phyloP scores from a whole-genome alignment of 2,329 filamentous ascomycete species.

The Fusarium miscanthi region DNA sequence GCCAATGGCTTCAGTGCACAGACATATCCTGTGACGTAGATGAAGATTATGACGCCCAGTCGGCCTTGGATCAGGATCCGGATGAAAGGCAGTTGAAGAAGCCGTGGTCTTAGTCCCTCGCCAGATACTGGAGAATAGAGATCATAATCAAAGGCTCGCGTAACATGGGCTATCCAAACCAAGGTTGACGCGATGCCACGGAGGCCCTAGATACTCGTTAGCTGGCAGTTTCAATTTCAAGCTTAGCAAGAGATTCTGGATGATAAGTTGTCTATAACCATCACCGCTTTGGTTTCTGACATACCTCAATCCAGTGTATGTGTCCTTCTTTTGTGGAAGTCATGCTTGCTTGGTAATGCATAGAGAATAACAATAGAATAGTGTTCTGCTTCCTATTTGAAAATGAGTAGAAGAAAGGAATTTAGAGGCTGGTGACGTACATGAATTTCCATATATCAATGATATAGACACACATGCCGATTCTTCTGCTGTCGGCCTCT shows the following conservation, averaged over 20 bases:
- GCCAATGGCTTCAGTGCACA: background rate
- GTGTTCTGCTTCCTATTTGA: fast-evolving
- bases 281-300: fast-evolving
- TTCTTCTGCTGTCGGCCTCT: too few species aligned
- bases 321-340: background rate
- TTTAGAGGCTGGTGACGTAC: fast-evolving
- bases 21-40: background rate
- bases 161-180: background rate
- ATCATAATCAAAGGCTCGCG: background rate
- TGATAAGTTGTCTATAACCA: background rate
- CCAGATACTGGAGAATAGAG: background rate
- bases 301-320: background rate
- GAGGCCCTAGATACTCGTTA: background rate
- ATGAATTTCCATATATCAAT: too few species aligned
- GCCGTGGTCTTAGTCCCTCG: background rate
- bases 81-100: background rate
- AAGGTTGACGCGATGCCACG: background rate
- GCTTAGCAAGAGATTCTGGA: background rate
- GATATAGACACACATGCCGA: background rate
- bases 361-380: too few species aligned
- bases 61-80: background rate
- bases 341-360: background rate
- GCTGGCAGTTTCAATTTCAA: fast-evolving
- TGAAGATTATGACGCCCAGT: background rate
- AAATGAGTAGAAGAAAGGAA: background rate